Base-by-base conservation (phyloP, 805 yeast species). In the Kockiozyma suomiensis region DNA sequence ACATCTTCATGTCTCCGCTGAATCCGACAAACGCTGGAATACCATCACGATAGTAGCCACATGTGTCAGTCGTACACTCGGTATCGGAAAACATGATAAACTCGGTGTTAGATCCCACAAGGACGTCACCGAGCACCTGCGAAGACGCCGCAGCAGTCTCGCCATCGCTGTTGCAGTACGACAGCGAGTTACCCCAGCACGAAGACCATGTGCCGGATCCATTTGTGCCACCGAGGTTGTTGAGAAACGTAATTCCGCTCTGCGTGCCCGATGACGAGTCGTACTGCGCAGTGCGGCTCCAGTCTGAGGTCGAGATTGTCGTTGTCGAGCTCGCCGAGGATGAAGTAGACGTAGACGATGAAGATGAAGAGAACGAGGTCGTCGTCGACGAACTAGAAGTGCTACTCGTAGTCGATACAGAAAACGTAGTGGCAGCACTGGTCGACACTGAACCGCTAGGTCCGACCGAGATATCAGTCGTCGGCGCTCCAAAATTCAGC, bases 1-100 rank as follows among this genome's bases (percentile, higher is more conserved):
- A 92, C 73, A 93, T 84, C 83, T 93, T 93, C 72, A 79, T 71
- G 58, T 80, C 74, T 70, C 99, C 99, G 50, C 83, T 86, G 75
- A 93, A 94, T 43, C 98, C 99, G 72, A 91, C 96, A 80, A 87
- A 87, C 59, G 98, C 97, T 68, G 97, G 97, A 66, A 86, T 89
- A 56, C 86, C 90, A 4, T 77, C 76, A 79, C 97, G 85, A 83
- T 85, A 88, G 82, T 81, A 89, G 65, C 97, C 97, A 82, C 98
- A 93, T 68, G 71, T 73, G 58, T 72, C 70, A 59, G 79, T 76
- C 49, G 77, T 74, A 71, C 80, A 77, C 62, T 67, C 61, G 63
- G 70, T 73, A 65, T 73, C 78, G 42, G 96, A 82, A 81, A 93
- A 87, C 75, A 94, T 86, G 72, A 88, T 80, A 77, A 79, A 88